Conservation (phyloP, 441 rosid genomes). For the Eruca vesicaria region DNA sequence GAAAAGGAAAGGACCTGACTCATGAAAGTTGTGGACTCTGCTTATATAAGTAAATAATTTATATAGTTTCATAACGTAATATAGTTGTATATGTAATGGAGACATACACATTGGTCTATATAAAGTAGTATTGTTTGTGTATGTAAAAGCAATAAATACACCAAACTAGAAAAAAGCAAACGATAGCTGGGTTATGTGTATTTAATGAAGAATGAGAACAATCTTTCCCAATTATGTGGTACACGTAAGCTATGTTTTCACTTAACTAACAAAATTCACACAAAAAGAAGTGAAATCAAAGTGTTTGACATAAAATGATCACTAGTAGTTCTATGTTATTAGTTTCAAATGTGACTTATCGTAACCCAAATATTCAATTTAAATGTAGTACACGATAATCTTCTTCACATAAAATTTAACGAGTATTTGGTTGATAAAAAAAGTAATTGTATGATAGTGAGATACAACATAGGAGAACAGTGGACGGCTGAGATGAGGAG, state of each 20-base stretch:
- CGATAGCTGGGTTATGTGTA: not conserved
- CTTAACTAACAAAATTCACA: not conserved
- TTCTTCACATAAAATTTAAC: not conserved
- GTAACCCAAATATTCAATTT: not conserved
- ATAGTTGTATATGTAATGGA: not conserved
- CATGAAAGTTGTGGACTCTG: slow-evolving; percentile 15
- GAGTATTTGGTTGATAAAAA: not conserved
- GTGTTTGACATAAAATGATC: not conserved
- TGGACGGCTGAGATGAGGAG: slow-evolving; percentile 32
- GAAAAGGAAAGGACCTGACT: slow-evolving; percentile 27
- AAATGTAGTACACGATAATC: not conserved
- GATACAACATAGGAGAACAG: not conserved
- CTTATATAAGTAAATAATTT: slow-evolving; percentile 1
- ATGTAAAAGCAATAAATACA: slow-evolving; percentile 30
- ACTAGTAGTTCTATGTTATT: not conserved
- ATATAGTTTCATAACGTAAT: not conserved
- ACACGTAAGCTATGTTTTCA: slow-evolving; percentile 2
- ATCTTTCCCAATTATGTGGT: slow-evolving; percentile 1
- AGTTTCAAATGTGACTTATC: not conserved
- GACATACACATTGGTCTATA: slow-evolving; percentile 1
- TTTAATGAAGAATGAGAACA: slow-evolving; percentile 19
- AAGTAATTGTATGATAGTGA: slow-evolving; percentile 8
- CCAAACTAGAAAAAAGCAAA: slow-evolving; percentile 1
- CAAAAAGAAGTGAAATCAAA: slow-evolving; percentile 10
- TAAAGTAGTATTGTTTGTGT: slow-evolving; percentile 7